A percentile compares a stretch with the other conserved stretches of the same genome.
These are phyloP conservation scores for Tetracentron sinense DNA, from an alignment of 164 flowering plant species.

Conservation along the genomic window DNA sequence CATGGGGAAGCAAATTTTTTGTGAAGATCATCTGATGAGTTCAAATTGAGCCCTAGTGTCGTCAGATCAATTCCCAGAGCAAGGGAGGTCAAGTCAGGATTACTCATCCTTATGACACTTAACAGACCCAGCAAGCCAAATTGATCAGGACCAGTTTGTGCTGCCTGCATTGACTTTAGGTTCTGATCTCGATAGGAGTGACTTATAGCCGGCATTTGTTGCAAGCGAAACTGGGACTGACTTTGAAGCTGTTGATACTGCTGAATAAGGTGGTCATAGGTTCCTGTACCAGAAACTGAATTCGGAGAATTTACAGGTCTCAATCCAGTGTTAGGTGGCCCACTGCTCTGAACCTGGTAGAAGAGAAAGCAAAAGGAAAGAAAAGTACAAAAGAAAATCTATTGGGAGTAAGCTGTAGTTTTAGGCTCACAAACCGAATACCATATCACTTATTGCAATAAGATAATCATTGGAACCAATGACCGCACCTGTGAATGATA, in stretches of 20 bases:
- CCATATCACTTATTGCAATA: no score
- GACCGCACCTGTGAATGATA: conserved; percentile 69
- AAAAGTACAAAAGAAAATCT: no score
- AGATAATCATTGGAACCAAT: no score
- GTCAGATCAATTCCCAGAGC: conserved; percentile 24
- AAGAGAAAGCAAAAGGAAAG: neutral
- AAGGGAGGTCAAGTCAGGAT: conserved; percentile 3
- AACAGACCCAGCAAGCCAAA: no score
- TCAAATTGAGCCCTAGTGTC: conserved; percentile 20
- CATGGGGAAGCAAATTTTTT: conserved; percentile 19
- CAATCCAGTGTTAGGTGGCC: conserved; percentile 12
- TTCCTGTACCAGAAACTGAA: conserved; percentile 4
- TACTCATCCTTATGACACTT: neutral
- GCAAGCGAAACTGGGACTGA: conserved; percentile 8
- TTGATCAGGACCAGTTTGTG: no score
- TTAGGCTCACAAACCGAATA: no score
- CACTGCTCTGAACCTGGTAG: conserved; percentile 3
- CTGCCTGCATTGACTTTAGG: no score
- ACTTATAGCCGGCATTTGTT: conserved; percentile 3
- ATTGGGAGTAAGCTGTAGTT: no score
- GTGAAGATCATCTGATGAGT: conserved; percentile 13
- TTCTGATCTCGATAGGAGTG: no score
- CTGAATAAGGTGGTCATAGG: conserved; percentile 9
- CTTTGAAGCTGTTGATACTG: conserved; percentile 12
- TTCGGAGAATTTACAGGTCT: conserved; percentile 14